These are phyloP conservation scores for Cucurbita argyrosperma DNA, from an alignment of 306 rosid species.

Conservation along the genomic window DNA sequence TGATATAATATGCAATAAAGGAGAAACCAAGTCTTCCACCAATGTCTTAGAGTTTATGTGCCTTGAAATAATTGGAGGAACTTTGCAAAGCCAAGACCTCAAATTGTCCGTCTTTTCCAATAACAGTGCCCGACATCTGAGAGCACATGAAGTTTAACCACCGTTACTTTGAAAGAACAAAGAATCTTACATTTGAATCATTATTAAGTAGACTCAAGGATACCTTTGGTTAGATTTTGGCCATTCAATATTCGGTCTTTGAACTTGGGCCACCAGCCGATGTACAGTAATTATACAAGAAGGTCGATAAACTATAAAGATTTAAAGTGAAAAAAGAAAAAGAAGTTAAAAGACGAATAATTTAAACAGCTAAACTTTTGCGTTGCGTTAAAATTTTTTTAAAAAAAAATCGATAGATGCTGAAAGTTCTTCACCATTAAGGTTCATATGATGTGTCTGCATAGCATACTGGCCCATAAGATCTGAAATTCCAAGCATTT, in stretches of 20 bases:
- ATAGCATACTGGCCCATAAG: conserved; percentile 48
- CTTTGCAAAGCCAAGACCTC: conserved; percentile 56
- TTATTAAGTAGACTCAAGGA: conserved; percentile 10
- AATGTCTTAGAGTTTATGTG: conserved; percentile 53
- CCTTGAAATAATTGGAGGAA: conserved; percentile 61
- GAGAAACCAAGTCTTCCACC: conserved; percentile 74
- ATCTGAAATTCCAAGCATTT: conserved; percentile 65
- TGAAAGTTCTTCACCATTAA: conserved; percentile 41
- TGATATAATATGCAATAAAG: conserved; percentile 63
- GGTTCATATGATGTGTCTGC: conserved; percentile 58
- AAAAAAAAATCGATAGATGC: not conserved
- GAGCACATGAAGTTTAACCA: not conserved
- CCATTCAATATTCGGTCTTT: conserved; percentile 83
- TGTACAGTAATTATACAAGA: conserved; percentile 44
- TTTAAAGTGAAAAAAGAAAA: not conserved
- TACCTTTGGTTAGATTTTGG: conserved; percentile 82
- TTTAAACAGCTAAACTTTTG: conserved; percentile 7
- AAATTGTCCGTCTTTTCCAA: conserved; percentile 56
- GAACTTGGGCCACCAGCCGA: conserved; percentile 68
- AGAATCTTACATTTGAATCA: conserved; percentile 5
- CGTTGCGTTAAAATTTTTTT: not conserved
- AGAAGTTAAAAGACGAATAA: not conserved
- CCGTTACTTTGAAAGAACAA: not conserved
- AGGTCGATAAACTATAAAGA: conserved; percentile 56
- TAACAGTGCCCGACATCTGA: conserved; percentile 50